Base-by-base conservation (phyloP, 1,139 yeast genomes). In the Diutina sp. region DNA sequence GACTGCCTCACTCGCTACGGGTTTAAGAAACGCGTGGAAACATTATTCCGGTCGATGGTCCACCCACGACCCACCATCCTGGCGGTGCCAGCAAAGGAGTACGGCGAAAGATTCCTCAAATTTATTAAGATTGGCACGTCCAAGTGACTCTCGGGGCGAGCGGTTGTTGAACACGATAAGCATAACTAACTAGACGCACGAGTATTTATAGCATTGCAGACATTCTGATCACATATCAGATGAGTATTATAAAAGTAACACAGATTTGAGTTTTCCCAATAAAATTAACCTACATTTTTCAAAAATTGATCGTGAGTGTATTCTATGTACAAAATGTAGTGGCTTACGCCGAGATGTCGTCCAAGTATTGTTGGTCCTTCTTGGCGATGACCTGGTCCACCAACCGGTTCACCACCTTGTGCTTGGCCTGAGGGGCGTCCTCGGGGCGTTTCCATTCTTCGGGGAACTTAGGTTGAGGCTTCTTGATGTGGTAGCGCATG, bases 1-100 rank as follows among this genome's bases (percentile, higher is more conserved):
- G 99, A 95, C 67, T 91, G 96, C 69, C 74, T 95, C 61, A 95
- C 99, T 0, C 83, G 85, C 59, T 95, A 95, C 66, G 86, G 90
- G 1, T 69, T 85, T 30, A 72, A 83, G 63, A 95, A 95, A 67
- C 78, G 81, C 60, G 68, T 90, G 54, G 99, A 95, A 67, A 93
- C 99, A 0, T 82, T 89, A 62, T 87, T 91, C 84, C 79, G 97
- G 67, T 77, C 88, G 9, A 64, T 95, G 47, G 79, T 82, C 46
- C 90, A 90, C 66, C 78, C 83, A 44, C 74, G 91, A 58, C 77
- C 77, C 52, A 79, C 86, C 2, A 85, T 93, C 6, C 88, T 96
- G 61, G 96, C 99, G 0, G 77, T 95, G 9, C 99, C 99, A 0
- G 91, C 98, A 0, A 66, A 66, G 16, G 97, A 91, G 63, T 95